A percentile compares a stretch with the other conserved stretches of the same genome.
These are phyloP conservation scores for Agaricus bisporus DNA, from an alignment of 768 basidiomycete species.

Conservation along the genomic window DNA sequence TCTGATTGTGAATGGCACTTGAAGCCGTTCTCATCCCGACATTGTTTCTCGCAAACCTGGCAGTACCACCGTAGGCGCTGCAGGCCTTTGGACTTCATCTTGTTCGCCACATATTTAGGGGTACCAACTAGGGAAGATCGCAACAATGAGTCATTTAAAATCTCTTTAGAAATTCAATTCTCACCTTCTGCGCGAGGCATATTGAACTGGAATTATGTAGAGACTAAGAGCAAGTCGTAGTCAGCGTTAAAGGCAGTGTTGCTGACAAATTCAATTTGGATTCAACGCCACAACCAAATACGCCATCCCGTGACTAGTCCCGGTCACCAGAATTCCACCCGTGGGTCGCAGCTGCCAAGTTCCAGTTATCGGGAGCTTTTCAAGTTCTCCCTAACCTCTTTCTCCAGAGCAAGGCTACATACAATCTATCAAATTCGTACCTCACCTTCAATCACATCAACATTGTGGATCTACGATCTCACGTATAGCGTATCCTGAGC, in stretches of 20 bases:
- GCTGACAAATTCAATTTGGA: conserved; percentile 7
- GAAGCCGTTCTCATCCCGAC: conserved; percentile 98
- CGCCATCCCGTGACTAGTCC: too few relatives aligned
- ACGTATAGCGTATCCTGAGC: too few relatives aligned
- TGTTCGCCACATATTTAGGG: conserved; percentile 86
- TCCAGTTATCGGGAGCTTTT: too few relatives aligned
- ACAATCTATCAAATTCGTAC: too few relatives aligned
- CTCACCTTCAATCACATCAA: too few relatives aligned
- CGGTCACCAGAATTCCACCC: too few relatives aligned
- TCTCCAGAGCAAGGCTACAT: too few relatives aligned
- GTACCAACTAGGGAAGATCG: conserved; percentile 56
- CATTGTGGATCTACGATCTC: too few relatives aligned
- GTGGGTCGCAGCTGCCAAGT: too few relatives aligned
- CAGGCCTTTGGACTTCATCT: conserved; percentile 96
- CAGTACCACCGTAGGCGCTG: conserved; percentile 98
- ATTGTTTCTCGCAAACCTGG: conserved; percentile 99
- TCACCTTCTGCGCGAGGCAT: conserved; percentile 87
- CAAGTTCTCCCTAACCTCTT: too few relatives aligned
- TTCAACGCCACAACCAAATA: too few relatives aligned
- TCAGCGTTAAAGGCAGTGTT: not conserved
- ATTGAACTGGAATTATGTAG: conserved; percentile 9
- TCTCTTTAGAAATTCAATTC: conserved; percentile 2
- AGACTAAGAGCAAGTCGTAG: not conserved
- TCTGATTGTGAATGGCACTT: conserved; percentile 90
- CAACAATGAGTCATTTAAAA: not conserved